Conservation (phyloP, 2,329 filamentous ascomycete genomes). For the Paecilomyces sp. region DNA sequence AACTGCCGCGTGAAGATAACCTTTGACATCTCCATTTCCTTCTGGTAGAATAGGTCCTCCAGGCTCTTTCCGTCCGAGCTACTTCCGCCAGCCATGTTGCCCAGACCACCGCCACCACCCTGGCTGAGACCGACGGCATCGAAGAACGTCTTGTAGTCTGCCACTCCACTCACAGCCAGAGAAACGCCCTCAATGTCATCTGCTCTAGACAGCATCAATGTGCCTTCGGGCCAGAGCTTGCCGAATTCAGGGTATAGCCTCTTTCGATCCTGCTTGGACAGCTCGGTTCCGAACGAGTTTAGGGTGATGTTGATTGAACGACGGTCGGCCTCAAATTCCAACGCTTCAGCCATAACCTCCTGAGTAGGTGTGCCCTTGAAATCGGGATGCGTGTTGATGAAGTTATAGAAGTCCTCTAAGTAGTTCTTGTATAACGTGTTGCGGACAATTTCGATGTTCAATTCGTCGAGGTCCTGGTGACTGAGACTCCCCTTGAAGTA, state of each 20-base stretch:
- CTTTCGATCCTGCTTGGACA: constrained; percentile 86
- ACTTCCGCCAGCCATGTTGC: constrained; percentile 78
- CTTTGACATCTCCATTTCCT: constrained; percentile 98
- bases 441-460: constrained; percentile 98
- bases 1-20: constrained; percentile 93
- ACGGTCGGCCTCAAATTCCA: constrained; percentile 94
- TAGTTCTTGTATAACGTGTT: constrained; percentile 99
- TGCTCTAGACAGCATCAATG: constrained; percentile 85
- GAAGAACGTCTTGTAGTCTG: constrained; percentile 94
- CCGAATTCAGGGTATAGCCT: constrained; percentile 95
- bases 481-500: constrained; percentile 97
- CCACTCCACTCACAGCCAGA: constrained; percentile 84
- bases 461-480: constrained; percentile 93
- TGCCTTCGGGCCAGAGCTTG: constrained; percentile 86
- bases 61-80: constrained; percentile 78
- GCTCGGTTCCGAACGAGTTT: constrained; percentile 95
- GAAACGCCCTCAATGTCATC: constrained; percentile 93
- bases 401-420: constrained; percentile 92
- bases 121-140: constrained; percentile 79
- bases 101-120: constrained; percentile 63
- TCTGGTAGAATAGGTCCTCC: constrained; percentile 98
- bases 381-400: constrained; percentile 83
- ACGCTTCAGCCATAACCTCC: constrained; percentile 90
- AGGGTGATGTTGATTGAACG: constrained; percentile 98
- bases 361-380: constrained; percentile 82